These are phyloP conservation scores for Backusella tarrabulga DNA, from an alignment of 192 early-diverging fungal species.

Conservation along the genomic window DNA sequence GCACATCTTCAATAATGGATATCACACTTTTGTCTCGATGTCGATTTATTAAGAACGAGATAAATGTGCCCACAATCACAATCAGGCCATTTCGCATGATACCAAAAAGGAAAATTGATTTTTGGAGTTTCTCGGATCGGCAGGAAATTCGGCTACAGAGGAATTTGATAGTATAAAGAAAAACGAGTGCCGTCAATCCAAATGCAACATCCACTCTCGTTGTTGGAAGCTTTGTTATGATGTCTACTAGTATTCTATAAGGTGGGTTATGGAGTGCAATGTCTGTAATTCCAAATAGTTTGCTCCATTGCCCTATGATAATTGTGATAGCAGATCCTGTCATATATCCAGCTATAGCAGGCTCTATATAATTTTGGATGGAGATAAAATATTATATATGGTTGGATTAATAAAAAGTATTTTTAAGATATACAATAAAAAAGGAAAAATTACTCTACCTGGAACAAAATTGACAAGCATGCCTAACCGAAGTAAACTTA, in stretches of 20 bases:
- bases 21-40: conserved; percentile 41
- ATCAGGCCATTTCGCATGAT: conserved; percentile 74
- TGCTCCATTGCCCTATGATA: conserved; percentile 73
- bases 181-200: conserved; percentile 48
- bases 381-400: neutral
- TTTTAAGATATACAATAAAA: neutral
- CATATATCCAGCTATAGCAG: conserved; percentile 86
- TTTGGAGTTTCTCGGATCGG: conserved; percentile 41
- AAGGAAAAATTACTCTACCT: conserved; percentile 8
- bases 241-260: conserved; percentile 40
- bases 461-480: conserved; percentile 88
- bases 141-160: conserved; percentile 25
- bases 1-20: conserved; percentile 70
- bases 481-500: conserved; percentile 82
- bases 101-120: conserved; percentile 60
- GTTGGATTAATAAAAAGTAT: neutral
- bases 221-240: conserved; percentile 41
- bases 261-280: conserved; percentile 69
- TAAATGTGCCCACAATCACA: conserved; percentile 69
- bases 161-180: conserved; percentile 41
- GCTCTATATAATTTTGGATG: conserved; percentile 36
- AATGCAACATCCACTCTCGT: conserved; percentile 57
- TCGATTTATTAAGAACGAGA: conserved; percentile 57
- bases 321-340: conserved; percentile 81
- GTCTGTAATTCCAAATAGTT: conserved; percentile 74